Evolutionary conservation across 169 alveolate species (phyloP), one percentile per base, ranked within the genome.

Genomic region (Plasmodium gonderi): DNA sequence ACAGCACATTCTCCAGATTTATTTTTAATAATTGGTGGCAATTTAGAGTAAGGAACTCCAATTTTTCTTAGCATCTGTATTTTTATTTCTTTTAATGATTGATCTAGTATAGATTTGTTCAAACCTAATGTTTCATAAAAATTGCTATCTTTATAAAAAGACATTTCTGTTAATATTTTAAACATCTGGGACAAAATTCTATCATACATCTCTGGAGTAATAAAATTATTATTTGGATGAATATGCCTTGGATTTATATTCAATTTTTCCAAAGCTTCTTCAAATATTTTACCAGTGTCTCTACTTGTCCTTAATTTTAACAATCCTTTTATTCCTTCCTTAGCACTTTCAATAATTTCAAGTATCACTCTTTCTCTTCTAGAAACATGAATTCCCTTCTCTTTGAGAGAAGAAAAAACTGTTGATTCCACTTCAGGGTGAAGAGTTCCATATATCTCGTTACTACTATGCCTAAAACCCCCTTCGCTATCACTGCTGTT

Each of bases 151-250:
- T 85, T 75, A 85, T 85, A 74, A 77, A 20, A 85, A 1, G 87
- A 74, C 79, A 75, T 33, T 38, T 85, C 79, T 14, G 92, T 85
- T 75, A 85, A 74, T 72, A 85, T 85, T 33, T 85, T 85, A 85
- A 85, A 85, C 47, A 85, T 72, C n/a, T 69, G 17, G 26, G 87
- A 74, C 33, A 85, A 64, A 17, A 85, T 85, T 51, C 42, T 74
- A 49, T 85, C 92, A 85, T 75, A 74, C 68, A 9, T 23, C 7
- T 85, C 92, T 36, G 67, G 78, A 26, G 92, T 6, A 5, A 85
- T 49, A 6, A 49, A 20, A 23, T 74, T 60, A 4, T 31, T 47
- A 17, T 54, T 31, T 9, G 6, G 1, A 2, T 8, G n/a, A 12
- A 85, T 1, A 17, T 49, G n/a, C 1, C 49, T 29, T 14, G 0